These are phyloP conservation scores for Scedosporium dehoogii DNA, from an alignment of 2,329 filamentous ascomycete genomes.

Conservation along the genomic window DNA sequence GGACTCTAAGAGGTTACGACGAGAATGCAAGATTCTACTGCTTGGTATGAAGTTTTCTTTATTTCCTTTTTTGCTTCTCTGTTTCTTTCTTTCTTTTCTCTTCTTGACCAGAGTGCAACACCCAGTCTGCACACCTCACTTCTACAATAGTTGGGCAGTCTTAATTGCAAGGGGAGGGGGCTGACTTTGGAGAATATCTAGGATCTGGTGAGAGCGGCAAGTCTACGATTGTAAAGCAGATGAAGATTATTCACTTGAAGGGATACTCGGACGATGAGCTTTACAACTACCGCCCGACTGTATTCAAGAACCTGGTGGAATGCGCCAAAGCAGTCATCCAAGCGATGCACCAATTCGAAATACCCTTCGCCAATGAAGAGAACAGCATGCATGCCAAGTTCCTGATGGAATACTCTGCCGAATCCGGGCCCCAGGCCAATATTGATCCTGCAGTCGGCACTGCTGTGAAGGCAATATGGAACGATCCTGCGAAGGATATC, in stretches of 20 bases:
- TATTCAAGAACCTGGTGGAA: conserved; percentile 97
- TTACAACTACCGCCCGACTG: conserved; percentile 85
- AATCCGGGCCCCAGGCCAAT: conserved; percentile 78
- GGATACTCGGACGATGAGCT: conserved; percentile 93
- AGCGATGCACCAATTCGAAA: conserved; percentile 85
- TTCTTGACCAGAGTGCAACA: not conserved
- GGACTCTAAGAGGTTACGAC: conserved; percentile 80
- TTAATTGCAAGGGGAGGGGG: not conserved
- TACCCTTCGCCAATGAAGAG: conserved; percentile 62
- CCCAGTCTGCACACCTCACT: not conserved
- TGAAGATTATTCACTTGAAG: conserved; percentile 99
- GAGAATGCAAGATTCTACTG: conserved; percentile 97
- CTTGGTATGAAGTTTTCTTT: conserved; percentile 55
- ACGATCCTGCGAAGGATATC: conserved; percentile 70
- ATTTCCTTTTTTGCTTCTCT: conserved; percentile 7
- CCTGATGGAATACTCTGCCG: conserved; percentile 77
- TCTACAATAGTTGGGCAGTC: not conserved
- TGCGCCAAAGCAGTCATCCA: conserved; percentile 89
- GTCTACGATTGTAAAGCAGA: conserved; percentile 98
- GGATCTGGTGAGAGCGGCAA: conserved; percentile 98
- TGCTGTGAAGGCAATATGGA: conserved; percentile 82
- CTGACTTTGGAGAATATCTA: conserved; percentile 25
- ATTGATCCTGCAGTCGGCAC: conserved; percentile 73
- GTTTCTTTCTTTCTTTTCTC: not conserved
- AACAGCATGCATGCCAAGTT: conserved; percentile 70